phyloP scores from a whole-genome alignment of 805 yeast species.

The Monosporozyma solicola region DNA sequence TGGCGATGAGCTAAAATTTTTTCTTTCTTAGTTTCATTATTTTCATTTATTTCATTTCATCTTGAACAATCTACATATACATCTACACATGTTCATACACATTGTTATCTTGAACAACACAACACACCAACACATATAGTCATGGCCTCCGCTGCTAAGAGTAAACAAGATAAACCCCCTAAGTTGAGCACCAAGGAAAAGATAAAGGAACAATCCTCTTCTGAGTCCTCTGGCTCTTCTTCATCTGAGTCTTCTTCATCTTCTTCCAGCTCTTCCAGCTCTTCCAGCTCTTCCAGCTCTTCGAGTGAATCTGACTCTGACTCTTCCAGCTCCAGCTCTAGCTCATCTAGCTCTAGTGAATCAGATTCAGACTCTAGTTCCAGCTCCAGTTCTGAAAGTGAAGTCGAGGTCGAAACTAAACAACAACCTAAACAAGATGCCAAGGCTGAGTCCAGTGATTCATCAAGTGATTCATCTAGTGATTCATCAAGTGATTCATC shows the following conservation, averaged over 20 bases:
- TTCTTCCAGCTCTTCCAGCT: background rate
- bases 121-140: background rate
- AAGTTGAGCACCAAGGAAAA: conserved; percentile 23
- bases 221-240: conserved; percentile 3
- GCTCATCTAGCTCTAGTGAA: background rate
- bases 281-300: conserved; percentile 2
- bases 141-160: background rate
- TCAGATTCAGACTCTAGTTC: conserved; percentile 11
- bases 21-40: background rate
- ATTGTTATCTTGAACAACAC: background rate
- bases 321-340: conserved; percentile 1
- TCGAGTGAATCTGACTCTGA: conserved; percentile 1
- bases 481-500: conserved; percentile 8
- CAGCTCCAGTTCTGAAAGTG: background rate
- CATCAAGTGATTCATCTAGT: conserved; percentile 8
- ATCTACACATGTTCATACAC: too few species aligned
- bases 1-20: background rate
- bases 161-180: conserved; percentile 16
- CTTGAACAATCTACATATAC: background rate
- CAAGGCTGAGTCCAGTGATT: conserved; percentile 6
- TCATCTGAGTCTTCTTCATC: conserved; percentile 11
- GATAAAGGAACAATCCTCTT: conserved; percentile 8
- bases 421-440: background rate
- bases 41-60: too few species aligned
- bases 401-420: background rate